Evolutionary conservation across 768 basidiomycete genomes (phyloP).

Genomic region (Auriscalpium microsporum): DNA sequence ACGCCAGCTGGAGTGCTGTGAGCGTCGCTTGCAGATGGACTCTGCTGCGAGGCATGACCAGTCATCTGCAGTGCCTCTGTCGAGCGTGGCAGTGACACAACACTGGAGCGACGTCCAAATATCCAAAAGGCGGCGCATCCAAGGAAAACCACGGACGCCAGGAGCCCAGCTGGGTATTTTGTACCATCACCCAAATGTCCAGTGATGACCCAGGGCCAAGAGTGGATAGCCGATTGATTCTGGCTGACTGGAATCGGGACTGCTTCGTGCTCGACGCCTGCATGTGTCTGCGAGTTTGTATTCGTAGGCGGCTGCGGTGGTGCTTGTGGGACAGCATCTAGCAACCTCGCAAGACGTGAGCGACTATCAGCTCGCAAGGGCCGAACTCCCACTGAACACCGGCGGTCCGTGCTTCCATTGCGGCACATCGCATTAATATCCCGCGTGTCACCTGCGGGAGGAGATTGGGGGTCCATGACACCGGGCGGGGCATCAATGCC

Average conservation of each 20-base stretch:
- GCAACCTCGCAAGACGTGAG: slow-evolving; percentile 36
- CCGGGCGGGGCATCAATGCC: slow-evolving; percentile 30
- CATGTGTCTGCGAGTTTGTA: slow-evolving; percentile 5
- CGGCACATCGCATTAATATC: slow-evolving; percentile 18
- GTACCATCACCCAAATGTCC: neutral
- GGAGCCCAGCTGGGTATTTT: no score
- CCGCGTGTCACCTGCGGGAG: neutral
- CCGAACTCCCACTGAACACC: slow-evolving; percentile 58
- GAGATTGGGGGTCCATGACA: slow-evolving; percentile 10
- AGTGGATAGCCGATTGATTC: neutral
- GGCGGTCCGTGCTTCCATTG: slow-evolving; percentile 33
- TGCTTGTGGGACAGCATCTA: slow-evolving; percentile 47
- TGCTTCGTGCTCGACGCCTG: neutral
- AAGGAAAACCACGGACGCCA: no score
- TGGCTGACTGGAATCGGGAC: neutral
- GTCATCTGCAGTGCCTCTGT: neutral
- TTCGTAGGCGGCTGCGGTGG: slow-evolving; percentile 22
- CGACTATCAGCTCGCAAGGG: slow-evolving; percentile 41
- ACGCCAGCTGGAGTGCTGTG: no score
- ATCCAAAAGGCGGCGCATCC: neutral
- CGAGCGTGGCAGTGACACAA: neutral
- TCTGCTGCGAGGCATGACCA: no score
- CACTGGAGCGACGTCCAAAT: neutral
- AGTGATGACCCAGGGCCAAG: neutral
- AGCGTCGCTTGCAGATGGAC: no score